These are phyloP conservation scores for Micromonas commoda DNA, from an alignment of 139 green algal species.

Conservation along the genomic window DNA sequence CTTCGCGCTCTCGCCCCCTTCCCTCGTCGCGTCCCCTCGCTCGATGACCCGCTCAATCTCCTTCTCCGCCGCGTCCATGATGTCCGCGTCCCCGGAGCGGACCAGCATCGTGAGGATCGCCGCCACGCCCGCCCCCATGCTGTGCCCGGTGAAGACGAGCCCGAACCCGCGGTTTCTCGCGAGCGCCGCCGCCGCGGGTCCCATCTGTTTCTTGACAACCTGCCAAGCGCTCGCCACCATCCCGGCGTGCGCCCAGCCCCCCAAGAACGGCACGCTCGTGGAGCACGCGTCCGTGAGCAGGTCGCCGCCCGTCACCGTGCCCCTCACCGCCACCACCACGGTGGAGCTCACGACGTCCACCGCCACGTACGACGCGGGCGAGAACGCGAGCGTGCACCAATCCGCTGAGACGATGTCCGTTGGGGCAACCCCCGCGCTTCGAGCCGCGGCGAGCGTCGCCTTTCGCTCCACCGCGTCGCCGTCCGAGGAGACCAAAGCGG, in stretches of 20 bases:
- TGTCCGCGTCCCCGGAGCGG: conserved; percentile 19
- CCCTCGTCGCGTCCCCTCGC: background rate
- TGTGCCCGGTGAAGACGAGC: conserved; percentile 31
- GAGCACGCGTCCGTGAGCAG: conserved; percentile 7
- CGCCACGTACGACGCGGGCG: conserved; percentile 23
- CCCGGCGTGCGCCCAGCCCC: conserved; percentile 29
- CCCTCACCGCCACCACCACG: conserved; percentile 18
- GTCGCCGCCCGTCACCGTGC: background rate
- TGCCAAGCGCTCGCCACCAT: conserved; percentile 27
- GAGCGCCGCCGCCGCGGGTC: background rate
- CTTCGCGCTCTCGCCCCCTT: background rate
- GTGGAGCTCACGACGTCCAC: conserved; percentile 19
- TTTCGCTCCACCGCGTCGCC: background rate
- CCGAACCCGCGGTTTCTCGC: conserved; percentile 20
- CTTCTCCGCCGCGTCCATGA: background rate
- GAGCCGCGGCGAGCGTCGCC: background rate
- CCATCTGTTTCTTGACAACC: conserved; percentile 6
- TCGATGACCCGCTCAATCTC: too few species aligned
- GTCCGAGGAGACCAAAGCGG: background rate
- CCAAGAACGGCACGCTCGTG: conserved; percentile 22
- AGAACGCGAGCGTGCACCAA: conserved; percentile 22
- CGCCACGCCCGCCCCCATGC: conserved; percentile 32
- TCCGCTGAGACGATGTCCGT: conserved; percentile 14
- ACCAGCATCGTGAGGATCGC: conserved; percentile 32
- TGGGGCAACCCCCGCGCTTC: background rate